A percentile compares a stretch with the other conserved stretches of the same genome.
phyloP scores from a whole-genome alignment of 2,329 filamentous ascomycete genomes.

The Microcyclosporella mali region DNA sequence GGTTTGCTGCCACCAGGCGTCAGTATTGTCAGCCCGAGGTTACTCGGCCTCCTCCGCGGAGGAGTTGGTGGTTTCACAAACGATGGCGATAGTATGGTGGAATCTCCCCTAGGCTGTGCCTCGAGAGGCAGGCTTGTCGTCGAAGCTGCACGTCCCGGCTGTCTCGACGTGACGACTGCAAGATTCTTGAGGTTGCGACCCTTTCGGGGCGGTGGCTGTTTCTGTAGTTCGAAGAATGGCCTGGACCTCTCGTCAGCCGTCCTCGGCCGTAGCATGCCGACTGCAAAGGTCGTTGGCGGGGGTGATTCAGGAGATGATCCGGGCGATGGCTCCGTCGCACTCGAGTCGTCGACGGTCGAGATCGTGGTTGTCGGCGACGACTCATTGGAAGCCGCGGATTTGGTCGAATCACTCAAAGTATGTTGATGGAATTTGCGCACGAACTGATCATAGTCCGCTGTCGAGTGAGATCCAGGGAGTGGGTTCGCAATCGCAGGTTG shows the following conservation, averaged over 20 bases:
- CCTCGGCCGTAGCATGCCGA: constrained; percentile 45
- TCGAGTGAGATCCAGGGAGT: constrained; percentile 10
- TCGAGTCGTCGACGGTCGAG: constrained; percentile 86
- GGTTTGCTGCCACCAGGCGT: constrained; percentile 56
- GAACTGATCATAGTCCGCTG: constrained; percentile 22
- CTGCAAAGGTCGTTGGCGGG: constrained; percentile 62
- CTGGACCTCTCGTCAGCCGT: constrained; percentile 44
- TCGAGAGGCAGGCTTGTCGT: constrained; percentile 48
- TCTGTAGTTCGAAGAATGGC: constrained; percentile 51
- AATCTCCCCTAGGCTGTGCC: constrained; percentile 44
- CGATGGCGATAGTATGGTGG: constrained; percentile 64
- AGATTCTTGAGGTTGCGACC: constrained; percentile 79
- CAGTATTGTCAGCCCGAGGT: constrained; percentile 66
- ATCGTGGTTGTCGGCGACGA: constrained; percentile 93
- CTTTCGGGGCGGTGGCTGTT: constrained; percentile 52
- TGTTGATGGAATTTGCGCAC: constrained; percentile 53
- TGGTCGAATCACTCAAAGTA: constrained; percentile 70
- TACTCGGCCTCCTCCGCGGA: constrained; percentile 63
- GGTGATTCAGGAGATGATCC: constrained; percentile 88
- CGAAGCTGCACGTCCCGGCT: constrained; percentile 37
- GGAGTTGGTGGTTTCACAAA: constrained; percentile 77
- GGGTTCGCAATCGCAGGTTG: constrained; percentile 14
- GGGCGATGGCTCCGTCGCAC: constrained; percentile 82
- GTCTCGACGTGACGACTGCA: constrained; percentile 61
- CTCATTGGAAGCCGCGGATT: constrained; percentile 76